Evolutionary conservation across 495 filamentous ascomycete genomes (phyloP).

Genomic region (Hypoxylon fuscum): DNA sequence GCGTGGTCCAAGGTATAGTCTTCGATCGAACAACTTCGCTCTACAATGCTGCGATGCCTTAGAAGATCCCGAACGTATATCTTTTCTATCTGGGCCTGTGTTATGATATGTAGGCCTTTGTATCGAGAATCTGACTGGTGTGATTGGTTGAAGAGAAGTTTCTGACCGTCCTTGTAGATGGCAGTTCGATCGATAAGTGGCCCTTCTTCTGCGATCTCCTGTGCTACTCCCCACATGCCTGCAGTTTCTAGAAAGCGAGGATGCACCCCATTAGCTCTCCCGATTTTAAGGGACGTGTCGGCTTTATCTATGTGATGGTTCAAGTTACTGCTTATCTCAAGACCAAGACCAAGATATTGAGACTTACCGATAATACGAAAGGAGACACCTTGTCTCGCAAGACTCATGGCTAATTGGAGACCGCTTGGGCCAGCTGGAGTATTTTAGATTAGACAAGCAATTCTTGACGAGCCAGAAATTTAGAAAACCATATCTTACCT

Average conservation of each 20-base stretch:
- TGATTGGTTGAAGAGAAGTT: slow-evolving; percentile 37
- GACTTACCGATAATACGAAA: slow-evolving; percentile 46
- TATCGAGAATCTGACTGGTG: slow-evolving; percentile 51
- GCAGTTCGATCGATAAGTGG: slow-evolving; percentile 49
- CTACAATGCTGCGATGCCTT: slow-evolving; percentile 46
- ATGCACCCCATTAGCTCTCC: slow-evolving; percentile 49
- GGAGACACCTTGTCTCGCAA: slow-evolving; percentile 44
- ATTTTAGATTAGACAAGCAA: no score
- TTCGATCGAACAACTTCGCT: slow-evolving; percentile 40
- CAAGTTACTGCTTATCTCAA: not conserved
- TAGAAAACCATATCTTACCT: slow-evolving; percentile 27
- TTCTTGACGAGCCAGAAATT: no score
- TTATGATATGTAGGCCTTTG: slow-evolving; percentile 50
- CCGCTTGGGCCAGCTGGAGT: slow-evolving; percentile 45
- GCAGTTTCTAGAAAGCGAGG: slow-evolving; percentile 50
- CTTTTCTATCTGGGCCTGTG: slow-evolving; percentile 50
- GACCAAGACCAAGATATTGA: not conserved
- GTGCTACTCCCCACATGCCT: slow-evolving; percentile 45
- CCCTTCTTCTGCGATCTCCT: slow-evolving; percentile 50
- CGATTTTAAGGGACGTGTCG: slow-evolving; percentile 30
- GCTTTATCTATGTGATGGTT: slow-evolving; percentile 45
- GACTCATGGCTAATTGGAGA: slow-evolving; percentile 41
- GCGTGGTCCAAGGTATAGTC: slow-evolving; percentile 16
- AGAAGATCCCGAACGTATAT: slow-evolving; percentile 50
- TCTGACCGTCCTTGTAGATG: slow-evolving; percentile 46